These are phyloP conservation scores for Bimuria novae-zelandiae DNA, from an alignment of 2,329 filamentous ascomycete species.

Conservation along the genomic window DNA sequence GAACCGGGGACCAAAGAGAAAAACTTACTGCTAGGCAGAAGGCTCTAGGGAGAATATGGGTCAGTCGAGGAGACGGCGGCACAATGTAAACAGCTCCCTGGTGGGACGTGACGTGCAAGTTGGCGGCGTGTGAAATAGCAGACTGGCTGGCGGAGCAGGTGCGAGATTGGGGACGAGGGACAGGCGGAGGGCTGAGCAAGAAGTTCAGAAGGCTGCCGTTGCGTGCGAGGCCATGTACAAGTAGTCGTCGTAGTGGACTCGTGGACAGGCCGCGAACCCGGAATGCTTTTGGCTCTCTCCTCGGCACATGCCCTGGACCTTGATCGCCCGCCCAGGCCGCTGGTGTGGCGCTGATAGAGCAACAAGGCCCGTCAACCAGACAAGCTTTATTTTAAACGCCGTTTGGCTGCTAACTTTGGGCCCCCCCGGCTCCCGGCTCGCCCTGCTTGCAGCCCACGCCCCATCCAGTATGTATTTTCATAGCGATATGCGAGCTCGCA, in stretches of 20 bases:
- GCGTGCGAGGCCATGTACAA: conserved; percentile 31
- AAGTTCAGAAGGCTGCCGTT: conserved; percentile 16
- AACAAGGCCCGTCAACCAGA: conserved; percentile 40
- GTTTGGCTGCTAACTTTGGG: conserved; percentile 33
- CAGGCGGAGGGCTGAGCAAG: neutral
- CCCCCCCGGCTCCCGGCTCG: conserved; percentile 23
- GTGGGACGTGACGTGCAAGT: conserved; percentile 24
- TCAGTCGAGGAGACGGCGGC: neutral
- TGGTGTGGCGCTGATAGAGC: conserved; percentile 44
- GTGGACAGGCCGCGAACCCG: conserved; percentile 14
- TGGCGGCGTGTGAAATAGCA: conserved; percentile 11
- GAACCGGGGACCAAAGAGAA: neutral
- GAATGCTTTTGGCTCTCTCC: conserved; percentile 32
- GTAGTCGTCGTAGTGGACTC: conserved; percentile 27
- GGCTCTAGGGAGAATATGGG: neutral
- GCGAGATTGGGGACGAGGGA: neutral
- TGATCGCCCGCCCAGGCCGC: conserved; percentile 42
- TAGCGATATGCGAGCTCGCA: no score
- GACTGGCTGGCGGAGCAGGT: neutral
- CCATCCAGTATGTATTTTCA: neutral
- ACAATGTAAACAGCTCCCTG: neutral
- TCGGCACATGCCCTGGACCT: conserved; percentile 29
- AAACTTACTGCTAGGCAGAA: neutral
- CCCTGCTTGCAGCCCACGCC: neutral
- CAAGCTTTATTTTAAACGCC: conserved; percentile 46